Conservation (phyloP, 345 rosid species). For the Pistacia vera region DNA sequence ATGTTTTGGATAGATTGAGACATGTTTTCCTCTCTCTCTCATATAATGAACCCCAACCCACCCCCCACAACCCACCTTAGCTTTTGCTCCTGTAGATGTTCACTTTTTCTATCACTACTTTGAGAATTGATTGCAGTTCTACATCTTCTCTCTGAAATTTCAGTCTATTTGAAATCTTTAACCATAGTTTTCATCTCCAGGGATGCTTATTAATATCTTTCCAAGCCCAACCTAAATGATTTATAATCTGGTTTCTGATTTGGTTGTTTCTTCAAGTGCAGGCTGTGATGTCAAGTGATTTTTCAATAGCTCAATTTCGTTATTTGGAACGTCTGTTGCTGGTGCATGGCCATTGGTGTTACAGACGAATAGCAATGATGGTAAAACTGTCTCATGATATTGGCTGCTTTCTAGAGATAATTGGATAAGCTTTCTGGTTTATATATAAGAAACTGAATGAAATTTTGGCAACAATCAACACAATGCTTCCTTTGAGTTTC, state of each 20-base stretch:
- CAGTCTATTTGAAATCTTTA: background rate
- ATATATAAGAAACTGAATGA: background rate
- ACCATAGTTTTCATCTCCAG: background rate
- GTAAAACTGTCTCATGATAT: constrained; percentile 37
- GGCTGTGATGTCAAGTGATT: constrained; percentile 99
- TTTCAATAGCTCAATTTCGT: constrained; percentile 84
- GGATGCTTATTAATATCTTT: constrained; percentile 2
- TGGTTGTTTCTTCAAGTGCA: constrained; percentile 30
- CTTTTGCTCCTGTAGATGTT: background rate
- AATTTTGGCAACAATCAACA: background rate
- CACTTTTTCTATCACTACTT: background rate
- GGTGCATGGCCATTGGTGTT: constrained; percentile 99
- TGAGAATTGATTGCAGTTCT: background rate
- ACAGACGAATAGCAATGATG: constrained; percentile 89
- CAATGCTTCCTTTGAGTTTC: background rate
- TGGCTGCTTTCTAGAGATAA: background rate
- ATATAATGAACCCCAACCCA: background rate
- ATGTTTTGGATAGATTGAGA: background rate
- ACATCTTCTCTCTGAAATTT: background rate
- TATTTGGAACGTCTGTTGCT: constrained; percentile 78
- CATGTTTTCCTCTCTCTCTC: background rate
- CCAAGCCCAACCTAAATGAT: background rate
- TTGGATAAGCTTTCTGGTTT: constrained; percentile 6
- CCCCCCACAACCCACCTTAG: background rate
- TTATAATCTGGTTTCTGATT: constrained; percentile 11